Percentiles rank a stretch among this genome's conserved stretches.
Conservation (phyloP, 2,329 filamentous ascomycete genomes). For the Hypoxylon sp. region DNA sequence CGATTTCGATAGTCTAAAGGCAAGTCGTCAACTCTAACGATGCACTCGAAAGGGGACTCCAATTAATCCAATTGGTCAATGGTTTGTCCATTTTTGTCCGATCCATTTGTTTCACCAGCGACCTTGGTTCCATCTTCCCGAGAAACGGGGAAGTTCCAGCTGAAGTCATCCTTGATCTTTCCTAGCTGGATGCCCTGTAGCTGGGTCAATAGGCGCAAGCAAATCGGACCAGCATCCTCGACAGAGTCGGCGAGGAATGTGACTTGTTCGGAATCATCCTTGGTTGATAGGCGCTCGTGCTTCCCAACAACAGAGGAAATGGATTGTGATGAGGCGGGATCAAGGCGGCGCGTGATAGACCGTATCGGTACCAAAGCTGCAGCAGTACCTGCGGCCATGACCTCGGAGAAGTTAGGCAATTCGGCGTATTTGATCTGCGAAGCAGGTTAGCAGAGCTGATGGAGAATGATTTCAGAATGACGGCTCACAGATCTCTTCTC, state of each 20-base stretch:
- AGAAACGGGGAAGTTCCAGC: constrained; percentile 68
- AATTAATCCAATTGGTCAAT: constrained; percentile 51
- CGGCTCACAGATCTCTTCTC: constrained; percentile 73
- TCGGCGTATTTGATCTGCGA: constrained; percentile 69
- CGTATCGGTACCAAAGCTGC: constrained; percentile 91
- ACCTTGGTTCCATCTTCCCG: constrained; percentile 56
- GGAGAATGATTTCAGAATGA: not conserved
- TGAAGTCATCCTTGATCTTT: constrained; percentile 77
- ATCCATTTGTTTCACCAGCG: constrained; percentile 39
- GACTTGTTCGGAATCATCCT: constrained; percentile 57
- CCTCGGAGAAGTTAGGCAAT: constrained; percentile 68
- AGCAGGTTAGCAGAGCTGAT: constrained; percentile 21
- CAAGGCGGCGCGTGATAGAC: constrained; percentile 77
- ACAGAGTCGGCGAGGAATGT: constrained; percentile 63
- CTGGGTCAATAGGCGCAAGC: constrained; percentile 74
- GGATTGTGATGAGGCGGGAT: constrained; percentile 51
- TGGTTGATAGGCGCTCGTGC: constrained; percentile 52
- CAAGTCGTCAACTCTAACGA: too few species aligned
- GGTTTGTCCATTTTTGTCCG: constrained; percentile 42
- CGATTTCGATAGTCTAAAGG: constrained; percentile 7
- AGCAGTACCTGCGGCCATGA: constrained; percentile 91
- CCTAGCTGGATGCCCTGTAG: constrained; percentile 89
- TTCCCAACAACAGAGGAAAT: constrained; percentile 48
- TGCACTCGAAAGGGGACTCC: too few species aligned
- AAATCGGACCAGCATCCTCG: constrained; percentile 77